Conservation (phyloP, 306 rosid genomes). For the Hippophae tibetana region DNA sequence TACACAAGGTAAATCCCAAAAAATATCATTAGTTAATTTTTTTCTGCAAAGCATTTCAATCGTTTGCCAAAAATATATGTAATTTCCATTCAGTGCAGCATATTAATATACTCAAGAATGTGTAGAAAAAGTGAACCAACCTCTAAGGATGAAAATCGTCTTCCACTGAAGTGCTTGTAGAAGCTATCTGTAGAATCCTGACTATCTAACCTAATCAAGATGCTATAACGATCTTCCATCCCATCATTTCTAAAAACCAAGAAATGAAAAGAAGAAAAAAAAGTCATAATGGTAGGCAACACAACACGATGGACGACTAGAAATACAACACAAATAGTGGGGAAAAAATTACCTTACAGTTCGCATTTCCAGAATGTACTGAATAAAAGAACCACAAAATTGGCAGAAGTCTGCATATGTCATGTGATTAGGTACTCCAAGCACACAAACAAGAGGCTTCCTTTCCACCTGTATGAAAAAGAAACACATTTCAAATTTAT, state of each 20-base stretch:
- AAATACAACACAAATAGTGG: neutral
- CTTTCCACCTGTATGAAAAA: conserved; percentile 48
- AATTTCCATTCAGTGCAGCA: neutral
- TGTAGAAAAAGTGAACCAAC: conserved; percentile 19
- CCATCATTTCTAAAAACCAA: conserved; percentile 52
- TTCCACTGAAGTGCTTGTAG: conserved; percentile 61
- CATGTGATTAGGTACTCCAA: conserved; percentile 95
- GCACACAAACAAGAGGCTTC: conserved; percentile 68
- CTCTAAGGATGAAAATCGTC: conserved; percentile 80
- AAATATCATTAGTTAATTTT: neutral
- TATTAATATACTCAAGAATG: neutral
- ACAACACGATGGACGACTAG: neutral
- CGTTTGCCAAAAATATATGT: neutral
- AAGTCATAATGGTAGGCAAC: conserved; percentile 2
- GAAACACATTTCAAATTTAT: neutral
- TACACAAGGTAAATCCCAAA: neutral
- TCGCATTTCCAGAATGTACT: conserved; percentile 78
- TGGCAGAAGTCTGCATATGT: conserved; percentile 92
- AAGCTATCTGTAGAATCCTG: conserved; percentile 69
- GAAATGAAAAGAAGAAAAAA: neutral
- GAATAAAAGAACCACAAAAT: conserved; percentile 78
- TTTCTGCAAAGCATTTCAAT: neutral
- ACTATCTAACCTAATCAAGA: conserved; percentile 61
- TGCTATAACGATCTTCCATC: conserved; percentile 70
- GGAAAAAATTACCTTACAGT: conserved; percentile 51